Evolutionary conservation across 352 stramenopile genomes (phyloP), one percentile per base, ranked within the genome.

Genomic region (Globisporangium sylvaticum): DNA sequence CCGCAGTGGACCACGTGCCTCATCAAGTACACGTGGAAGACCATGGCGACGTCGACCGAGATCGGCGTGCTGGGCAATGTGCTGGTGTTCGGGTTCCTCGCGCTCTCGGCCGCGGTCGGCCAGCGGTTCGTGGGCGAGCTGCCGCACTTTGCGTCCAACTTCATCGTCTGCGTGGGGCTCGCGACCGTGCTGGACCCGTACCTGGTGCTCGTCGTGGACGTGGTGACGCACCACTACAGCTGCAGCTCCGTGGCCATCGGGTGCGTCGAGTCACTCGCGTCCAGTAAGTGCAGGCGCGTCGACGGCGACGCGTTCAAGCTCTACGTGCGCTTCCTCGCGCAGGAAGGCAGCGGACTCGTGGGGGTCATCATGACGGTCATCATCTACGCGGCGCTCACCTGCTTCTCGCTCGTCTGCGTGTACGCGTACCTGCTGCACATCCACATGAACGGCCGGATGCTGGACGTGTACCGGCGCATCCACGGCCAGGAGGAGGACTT

Each of bases 221-320:
- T 95, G 15, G 22, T 81, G 15, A 73, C 76, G 2, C 82, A 88
- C n/a, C 90, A 97, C 65, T 96, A 95, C 69, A 67, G 71, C 32
- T 97, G 91, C 62, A 70, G 59, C 29, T 64, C 72, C n/a, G 64
- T 80, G 3, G 71, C 37, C 14, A 71, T 79, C 20, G 56, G 20
- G 4, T 92, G 81, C 62, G 62, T 68, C 4, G 61, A 69, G 27
- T 85, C 80, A 20, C 56, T 89, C 20, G 68, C 80, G 39, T 69
- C 80, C 48, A 65, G 70, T 32, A 59, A 56, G 22, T 84, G 84
- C 68, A 67, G 67, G 10, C 97, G 91, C 42, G 81, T 87, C 22
- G 83, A 93, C 27, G 90, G 90, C 37, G 90, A 97, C 67, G 91
- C 88, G 39, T 96, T 96, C 71, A 97, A 97, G 69, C 74, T 97